Evolutionary conservation across 257 asterid genomes (phyloP).

Genomic region (Plantago elongata): DNA sequence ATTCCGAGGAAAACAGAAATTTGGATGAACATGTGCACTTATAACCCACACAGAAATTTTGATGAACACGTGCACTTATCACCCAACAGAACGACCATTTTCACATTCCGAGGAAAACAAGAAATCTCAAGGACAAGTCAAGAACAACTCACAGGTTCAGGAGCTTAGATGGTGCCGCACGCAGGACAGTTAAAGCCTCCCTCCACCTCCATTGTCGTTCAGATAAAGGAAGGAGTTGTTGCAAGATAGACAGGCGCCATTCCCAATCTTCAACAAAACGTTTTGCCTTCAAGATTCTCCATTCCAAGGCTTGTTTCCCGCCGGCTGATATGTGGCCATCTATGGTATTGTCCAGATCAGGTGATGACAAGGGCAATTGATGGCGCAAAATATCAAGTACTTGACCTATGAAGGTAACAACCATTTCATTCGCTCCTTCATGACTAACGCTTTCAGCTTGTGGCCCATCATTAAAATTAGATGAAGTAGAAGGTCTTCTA

Average conservation of each 20-base stretch:
- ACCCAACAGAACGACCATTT: constrained; percentile 9
- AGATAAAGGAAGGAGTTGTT: constrained; percentile 79
- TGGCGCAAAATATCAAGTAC: constrained; percentile 68
- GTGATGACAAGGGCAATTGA: constrained; percentile 60
- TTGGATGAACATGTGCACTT: not conserved
- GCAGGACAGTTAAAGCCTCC: constrained; percentile 84
- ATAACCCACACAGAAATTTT: no score
- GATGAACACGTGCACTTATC: no score
- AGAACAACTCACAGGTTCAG: constrained; percentile 75
- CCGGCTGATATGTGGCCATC: constrained; percentile 45
- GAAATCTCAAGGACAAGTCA: constrained; percentile 13
- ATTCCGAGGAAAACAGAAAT: no score
- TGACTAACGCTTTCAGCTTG: constrained; percentile 41
- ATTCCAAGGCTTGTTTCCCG: constrained; percentile 83
- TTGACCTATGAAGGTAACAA: constrained; percentile 68
- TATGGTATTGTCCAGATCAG: constrained; percentile 57
- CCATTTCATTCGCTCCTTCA: constrained; percentile 73
- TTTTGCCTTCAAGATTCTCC: constrained; percentile 78
- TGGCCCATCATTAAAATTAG: constrained; percentile 31
- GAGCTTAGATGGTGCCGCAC: constrained; percentile 96
- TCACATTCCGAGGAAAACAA: constrained; percentile 12
- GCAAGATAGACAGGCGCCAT: constrained; percentile 96
- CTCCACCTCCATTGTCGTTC: constrained; percentile 98
- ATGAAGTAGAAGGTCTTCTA: constrained; percentile 41
- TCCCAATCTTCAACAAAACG: constrained; percentile 87